Base-by-base conservation (phyloP, 208 protist genomes). In the Trypanosoma brucei region DNA sequence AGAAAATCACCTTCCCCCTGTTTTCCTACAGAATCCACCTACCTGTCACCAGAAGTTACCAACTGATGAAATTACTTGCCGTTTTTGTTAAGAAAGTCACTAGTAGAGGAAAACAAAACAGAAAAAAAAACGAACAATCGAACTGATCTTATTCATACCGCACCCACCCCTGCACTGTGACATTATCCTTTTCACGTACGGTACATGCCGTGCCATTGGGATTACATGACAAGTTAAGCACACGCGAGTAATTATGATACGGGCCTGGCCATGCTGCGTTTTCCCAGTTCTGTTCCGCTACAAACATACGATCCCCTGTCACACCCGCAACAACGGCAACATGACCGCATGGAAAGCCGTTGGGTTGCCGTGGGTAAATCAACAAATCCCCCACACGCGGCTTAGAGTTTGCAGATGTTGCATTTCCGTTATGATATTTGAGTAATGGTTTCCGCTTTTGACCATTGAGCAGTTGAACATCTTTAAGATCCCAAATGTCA, bases 261-360 rank as follows among this genome's bases (percentile, higher is more conserved):
- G 88, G 88, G 3, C 35, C 62, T 3, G 78, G 75, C 88, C 88
- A 95, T 33, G 34, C 60, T 11, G 35, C 55, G 62, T 81, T 90
- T 14, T 75, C 65, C 88, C 88, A 95, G 73, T 95, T 95, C 66
- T 95, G 88, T 76, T 95, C 85, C 34, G 82, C 88, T 2, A 95
- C 44, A 45, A 75, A 75, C 35, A 92, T 72, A 8, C 36, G 56
- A 1, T 56, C 5, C 3, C 2, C n/a, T 40, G 72, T 74, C 38
- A 92, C 81, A 2, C 51, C 61, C 0, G 84, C 81, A 40, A 94
- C 67, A 3, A 92, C 88, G 5, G 85, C 83, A 14, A 94, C 85
- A 64, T 94, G 88, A 0, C 88, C 88, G 58, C 72, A 81, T 0
- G 85, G 81, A 39, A 93, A 83, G 0, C 46, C 68, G 1, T 60